Conservation (phyloP, 2,329 filamentous ascomycete genomes). For the Elsinoe australis region DNA sequence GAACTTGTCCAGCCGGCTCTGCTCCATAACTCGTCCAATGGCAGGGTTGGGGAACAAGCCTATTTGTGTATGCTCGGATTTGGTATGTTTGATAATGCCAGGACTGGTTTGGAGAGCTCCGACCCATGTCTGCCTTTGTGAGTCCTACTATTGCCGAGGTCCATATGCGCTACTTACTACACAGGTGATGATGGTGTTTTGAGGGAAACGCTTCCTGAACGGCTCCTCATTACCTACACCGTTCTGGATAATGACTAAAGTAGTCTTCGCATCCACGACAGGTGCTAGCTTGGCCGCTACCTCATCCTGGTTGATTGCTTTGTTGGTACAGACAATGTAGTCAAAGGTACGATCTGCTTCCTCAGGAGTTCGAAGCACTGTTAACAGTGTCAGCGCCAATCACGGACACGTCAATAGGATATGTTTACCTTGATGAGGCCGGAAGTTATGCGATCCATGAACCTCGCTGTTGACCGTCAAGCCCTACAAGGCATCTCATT, state of each 20-base stretch:
- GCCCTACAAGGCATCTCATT: no score
- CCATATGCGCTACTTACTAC: constrained; percentile 35
- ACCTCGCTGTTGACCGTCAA: background rate
- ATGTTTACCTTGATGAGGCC: background rate
- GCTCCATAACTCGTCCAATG: constrained; percentile 34
- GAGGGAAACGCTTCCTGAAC: constrained; percentile 43
- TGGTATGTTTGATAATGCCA: constrained; percentile 44
- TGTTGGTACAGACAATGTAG: no score
- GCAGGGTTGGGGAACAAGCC: constrained; percentile 43
- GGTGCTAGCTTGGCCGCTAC: constrained; percentile 29
- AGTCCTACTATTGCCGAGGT: constrained; percentile 30
- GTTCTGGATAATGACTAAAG: constrained; percentile 57
- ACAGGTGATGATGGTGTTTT: constrained; percentile 48
- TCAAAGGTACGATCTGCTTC: no score
- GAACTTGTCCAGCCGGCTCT: no score
- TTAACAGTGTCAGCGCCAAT: no score
- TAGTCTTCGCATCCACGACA: constrained; percentile 38
- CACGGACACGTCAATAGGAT: background rate
- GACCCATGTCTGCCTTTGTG: constrained; percentile 43
- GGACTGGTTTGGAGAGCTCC: constrained; percentile 46
- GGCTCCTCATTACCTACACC: constrained; percentile 54
- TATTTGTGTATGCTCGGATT: constrained; percentile 49
- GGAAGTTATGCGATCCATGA: background rate
- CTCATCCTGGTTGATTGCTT: no score
- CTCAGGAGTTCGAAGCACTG: no score